Conservation (phyloP, 441 rosid genomes). For the Syzygium syzygioides region DNA sequence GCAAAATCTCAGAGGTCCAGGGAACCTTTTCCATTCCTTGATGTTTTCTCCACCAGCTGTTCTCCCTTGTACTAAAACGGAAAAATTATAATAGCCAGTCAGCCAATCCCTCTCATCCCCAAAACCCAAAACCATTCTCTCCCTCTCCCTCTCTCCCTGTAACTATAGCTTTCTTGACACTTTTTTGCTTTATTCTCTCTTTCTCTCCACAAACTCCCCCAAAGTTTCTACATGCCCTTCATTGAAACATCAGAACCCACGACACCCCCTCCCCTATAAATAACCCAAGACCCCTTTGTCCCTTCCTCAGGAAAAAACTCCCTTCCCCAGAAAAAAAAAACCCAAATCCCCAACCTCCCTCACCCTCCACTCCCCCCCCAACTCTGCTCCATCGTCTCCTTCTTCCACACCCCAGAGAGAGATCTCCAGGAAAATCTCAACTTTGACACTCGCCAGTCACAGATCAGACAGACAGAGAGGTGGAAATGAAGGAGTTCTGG, state of each 20-base stretch:
- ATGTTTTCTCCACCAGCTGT: background rate
- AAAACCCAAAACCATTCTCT: background rate
- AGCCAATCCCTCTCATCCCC: background rate
- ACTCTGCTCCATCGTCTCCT: background rate
- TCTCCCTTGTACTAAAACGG: background rate
- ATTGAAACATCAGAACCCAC: background rate
- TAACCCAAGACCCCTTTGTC: background rate
- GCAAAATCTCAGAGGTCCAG: slow-evolving; percentile 15
- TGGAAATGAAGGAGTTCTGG: slow-evolving; percentile 65
- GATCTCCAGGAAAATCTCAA: background rate
- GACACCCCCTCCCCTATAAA: background rate
- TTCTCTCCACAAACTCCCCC: background rate
- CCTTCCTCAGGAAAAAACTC: slow-evolving; percentile 10
- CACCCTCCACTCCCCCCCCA: background rate
- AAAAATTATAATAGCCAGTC: background rate
- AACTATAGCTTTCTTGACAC: background rate
- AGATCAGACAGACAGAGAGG: background rate
- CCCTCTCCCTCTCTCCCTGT: slow-evolving; percentile 14
- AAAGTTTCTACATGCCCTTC: background rate
- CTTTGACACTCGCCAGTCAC: background rate
- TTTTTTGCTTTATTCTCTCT: slow-evolving; percentile 13
- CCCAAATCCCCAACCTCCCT: background rate
- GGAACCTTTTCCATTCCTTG: slow-evolving; percentile 15
- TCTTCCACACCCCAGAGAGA: background rate
- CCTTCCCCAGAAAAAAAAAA: slow-evolving; percentile 18